Evolutionary conservation across 169 alveolate species (phyloP).

Genomic region (Condylostoma magnum): DNA sequence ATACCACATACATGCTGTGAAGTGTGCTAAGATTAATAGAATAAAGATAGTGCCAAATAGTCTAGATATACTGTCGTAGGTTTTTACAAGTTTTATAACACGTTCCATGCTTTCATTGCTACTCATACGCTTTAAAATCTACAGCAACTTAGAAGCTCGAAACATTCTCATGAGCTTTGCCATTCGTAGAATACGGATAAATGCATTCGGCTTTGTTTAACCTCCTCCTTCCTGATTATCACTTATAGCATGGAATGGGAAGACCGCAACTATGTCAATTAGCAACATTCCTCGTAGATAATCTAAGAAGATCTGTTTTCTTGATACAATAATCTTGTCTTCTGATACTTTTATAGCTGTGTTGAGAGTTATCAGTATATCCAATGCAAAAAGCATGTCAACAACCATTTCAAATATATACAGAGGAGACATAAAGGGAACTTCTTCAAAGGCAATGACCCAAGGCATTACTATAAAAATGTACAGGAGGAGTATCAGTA

Average conservation of each 20-base stretch:
- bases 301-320: background rate
- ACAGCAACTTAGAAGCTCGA: background rate
- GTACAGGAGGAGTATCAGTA: background rate
- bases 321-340: background rate
- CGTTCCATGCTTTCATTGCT: background rate
- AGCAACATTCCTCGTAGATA: slow-evolving; percentile 1
- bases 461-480: slow-evolving; percentile 19
- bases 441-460: slow-evolving; percentile 15
- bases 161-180: background rate
- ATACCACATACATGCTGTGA: slow-evolving; percentile 54
- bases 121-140: background rate
- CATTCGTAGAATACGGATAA: slow-evolving; percentile 2
- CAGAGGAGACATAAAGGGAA: background rate
- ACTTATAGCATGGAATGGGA: background rate
- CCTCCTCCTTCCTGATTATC: no score
- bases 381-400: background rate
- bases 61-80: slow-evolving; percentile 14
- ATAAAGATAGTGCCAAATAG: slow-evolving; percentile 36
- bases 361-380: background rate
- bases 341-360: background rate
- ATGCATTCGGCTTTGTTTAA: background rate
- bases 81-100: background rate
- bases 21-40: slow-evolving; percentile 43
- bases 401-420: background rate
- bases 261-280: background rate